These are phyloP conservation scores for Cinchona pubescens DNA, from an alignment of 257 asterid genomes.

Conservation along the genomic window DNA sequence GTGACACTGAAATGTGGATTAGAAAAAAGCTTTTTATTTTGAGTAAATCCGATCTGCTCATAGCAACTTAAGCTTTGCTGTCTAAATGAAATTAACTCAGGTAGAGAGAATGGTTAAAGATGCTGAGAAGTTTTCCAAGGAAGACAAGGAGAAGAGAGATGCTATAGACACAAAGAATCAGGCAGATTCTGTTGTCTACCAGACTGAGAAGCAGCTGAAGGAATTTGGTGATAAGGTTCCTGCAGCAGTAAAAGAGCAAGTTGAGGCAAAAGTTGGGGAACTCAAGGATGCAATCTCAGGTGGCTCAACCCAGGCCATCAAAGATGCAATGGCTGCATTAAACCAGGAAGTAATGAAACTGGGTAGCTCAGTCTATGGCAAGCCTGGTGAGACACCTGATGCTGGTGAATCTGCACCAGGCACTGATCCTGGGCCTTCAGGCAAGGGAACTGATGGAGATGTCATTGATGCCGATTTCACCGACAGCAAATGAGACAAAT, in stretches of 20 bases:
- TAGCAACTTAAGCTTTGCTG: not conserved
- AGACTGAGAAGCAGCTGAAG: slow-evolving; percentile 94
- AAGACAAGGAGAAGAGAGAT: slow-evolving; percentile 97
- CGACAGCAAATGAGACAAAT: slow-evolving; percentile 66
- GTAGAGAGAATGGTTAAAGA: slow-evolving; percentile 94
- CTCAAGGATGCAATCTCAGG: slow-evolving; percentile 82
- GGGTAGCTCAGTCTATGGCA: slow-evolving; percentile 89
- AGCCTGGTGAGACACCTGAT: slow-evolving; percentile 72
- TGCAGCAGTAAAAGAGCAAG: slow-evolving; percentile 76
- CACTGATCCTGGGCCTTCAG: slow-evolving; percentile 47
- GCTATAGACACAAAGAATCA: slow-evolving; percentile 96
- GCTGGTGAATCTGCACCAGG: slow-evolving; percentile 73
- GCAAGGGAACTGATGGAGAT: slow-evolving; percentile 80
- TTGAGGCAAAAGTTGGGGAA: slow-evolving; percentile 89
- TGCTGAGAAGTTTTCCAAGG: slow-evolving; percentile 89
- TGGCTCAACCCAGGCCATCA: slow-evolving; percentile 74
- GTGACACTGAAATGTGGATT: not conserved
- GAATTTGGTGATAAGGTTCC: slow-evolving; percentile 98
- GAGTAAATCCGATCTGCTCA: not conserved
- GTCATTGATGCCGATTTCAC: slow-evolving; percentile 98
- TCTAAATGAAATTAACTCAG: slow-evolving; percentile 33
- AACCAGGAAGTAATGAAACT: slow-evolving; percentile 99
- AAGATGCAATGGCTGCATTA: slow-evolving; percentile 87
- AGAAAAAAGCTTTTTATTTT: not conserved
- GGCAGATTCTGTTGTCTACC: slow-evolving; percentile 92